phyloP scores from a whole-genome alignment of 1,139 yeast species.

The Yamadazyma conglobata region DNA sequence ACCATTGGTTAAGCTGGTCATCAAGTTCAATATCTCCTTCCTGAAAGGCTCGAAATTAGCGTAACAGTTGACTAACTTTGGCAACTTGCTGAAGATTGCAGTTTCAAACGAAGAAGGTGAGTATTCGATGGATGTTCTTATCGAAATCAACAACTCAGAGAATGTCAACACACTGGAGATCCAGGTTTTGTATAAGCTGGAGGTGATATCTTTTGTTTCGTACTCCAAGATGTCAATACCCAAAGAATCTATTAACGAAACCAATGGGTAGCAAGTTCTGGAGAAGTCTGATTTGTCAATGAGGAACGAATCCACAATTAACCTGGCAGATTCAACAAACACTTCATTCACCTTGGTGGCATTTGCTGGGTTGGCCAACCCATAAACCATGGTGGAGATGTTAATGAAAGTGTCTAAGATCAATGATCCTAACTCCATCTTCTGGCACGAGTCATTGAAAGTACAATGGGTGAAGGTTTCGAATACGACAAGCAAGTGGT shows the following conservation, averaged over 20 bases:
- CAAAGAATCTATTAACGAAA: conserved; percentile 48
- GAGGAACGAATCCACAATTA: conserved; percentile 56
- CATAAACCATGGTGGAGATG: conserved; percentile 54
- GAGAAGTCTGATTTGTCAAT: conserved; percentile 46
- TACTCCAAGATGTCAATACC: conserved; percentile 34
- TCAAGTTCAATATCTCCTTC: conserved; percentile 49
- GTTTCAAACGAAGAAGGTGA: conserved; percentile 66
- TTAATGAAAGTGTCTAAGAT: conserved; percentile 55
- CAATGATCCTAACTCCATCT: conserved; percentile 58
- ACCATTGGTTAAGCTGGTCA: conserved; percentile 61
- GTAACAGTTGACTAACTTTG: conserved; percentile 59
- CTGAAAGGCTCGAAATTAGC: conserved; percentile 48
- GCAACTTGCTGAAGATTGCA: conserved; percentile 52
- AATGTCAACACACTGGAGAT: conserved; percentile 38
- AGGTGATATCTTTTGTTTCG: conserved; percentile 41
- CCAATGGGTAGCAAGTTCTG: conserved; percentile 56
- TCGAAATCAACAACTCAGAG: conserved; percentile 45
- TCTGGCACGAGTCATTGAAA: conserved; percentile 53
- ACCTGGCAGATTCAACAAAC: conserved; percentile 47
- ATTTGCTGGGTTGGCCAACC: conserved; percentile 44
- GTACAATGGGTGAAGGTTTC: conserved; percentile 76
- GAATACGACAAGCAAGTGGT: conserved; percentile 61
- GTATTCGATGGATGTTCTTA: conserved; percentile 49
- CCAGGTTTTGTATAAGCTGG: conserved; percentile 44
- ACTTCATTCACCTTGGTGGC: conserved; percentile 44